Evolutionary conservation across 768 basidiomycete genomes (phyloP).

Genomic region (Mrakia blollopis): DNA sequence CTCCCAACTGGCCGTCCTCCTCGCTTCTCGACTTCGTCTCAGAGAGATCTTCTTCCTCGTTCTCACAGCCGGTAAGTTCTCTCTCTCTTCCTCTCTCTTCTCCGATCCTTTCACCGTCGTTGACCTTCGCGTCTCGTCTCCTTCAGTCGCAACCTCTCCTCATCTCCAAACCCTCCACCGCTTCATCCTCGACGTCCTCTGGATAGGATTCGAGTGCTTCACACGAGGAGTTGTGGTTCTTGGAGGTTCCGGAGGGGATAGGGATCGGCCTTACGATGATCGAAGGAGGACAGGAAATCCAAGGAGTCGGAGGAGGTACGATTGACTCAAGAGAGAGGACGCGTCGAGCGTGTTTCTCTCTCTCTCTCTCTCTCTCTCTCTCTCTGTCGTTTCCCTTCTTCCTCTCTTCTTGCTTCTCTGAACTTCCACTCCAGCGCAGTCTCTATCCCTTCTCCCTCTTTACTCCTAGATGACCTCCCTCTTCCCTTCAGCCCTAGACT

Average conservation of each 20-base stretch:
- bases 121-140: neutral
- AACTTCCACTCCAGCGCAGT: neutral
- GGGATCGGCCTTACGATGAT: too few species aligned
- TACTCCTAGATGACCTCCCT: neutral
- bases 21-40: neutral
- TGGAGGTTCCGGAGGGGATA: neutral
- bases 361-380: too few species aligned
- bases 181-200: constrained; percentile 12
- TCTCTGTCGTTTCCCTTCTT: too few species aligned
- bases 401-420: neutral
- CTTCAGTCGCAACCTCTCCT: constrained; percentile 5
- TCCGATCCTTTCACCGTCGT: neutral
- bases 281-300: too few species aligned
- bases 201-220: constrained; percentile 11
- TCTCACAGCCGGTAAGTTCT: neutral
- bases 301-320: too few species aligned
- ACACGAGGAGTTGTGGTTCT: neutral
- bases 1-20: neutral
- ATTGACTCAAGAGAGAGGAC: too few species aligned
- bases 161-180: neutral
- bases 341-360: too few species aligned
- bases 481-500: neutral
- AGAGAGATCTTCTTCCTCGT: neutral
- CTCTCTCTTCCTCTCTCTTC: neutral
- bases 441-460: neutral